These are phyloP conservation scores for Penicillium occitanis DNA, from an alignment of 2,329 filamentous ascomycete genomes.

Conservation along the genomic window DNA sequence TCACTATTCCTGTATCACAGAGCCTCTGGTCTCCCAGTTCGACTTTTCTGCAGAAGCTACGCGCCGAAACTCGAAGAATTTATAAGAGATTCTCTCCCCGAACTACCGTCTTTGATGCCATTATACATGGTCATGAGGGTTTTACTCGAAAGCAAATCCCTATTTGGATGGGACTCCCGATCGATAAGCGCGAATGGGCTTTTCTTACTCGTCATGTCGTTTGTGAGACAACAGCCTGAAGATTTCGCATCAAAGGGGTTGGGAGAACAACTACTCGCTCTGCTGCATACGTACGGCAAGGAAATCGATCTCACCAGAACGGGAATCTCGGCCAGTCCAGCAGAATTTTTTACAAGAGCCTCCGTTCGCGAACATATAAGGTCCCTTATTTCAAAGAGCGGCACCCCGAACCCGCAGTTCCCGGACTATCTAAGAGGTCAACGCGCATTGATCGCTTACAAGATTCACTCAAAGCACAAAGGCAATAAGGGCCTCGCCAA, in stretches of 20 bases:
- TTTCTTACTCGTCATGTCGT: slow-evolving; percentile 58
- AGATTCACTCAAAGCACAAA: slow-evolving; percentile 34
- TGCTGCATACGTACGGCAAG: slow-evolving; percentile 52
- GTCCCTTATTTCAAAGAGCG: slow-evolving; percentile 3
- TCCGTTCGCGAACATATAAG: slow-evolving; percentile 23
- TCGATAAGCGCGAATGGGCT: slow-evolving; percentile 57
- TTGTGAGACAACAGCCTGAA: slow-evolving; percentile 47
- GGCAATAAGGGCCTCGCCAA: slow-evolving; percentile 31
- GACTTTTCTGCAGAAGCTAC: slow-evolving; percentile 52
- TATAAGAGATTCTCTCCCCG: slow-evolving; percentile 48
- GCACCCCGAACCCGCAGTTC: slow-evolving; percentile 6
- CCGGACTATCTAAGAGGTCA: slow-evolving; percentile 40
- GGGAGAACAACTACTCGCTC: slow-evolving; percentile 47
- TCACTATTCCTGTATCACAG: slow-evolving; percentile 44
- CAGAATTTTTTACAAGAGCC: slow-evolving; percentile 40
- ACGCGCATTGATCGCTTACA: slow-evolving; percentile 38
- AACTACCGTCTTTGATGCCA: slow-evolving; percentile 51
- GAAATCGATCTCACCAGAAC: slow-evolving; percentile 46
- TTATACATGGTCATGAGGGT: slow-evolving; percentile 54
- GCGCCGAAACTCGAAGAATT: slow-evolving; percentile 41
- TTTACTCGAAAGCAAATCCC: slow-evolving; percentile 50
- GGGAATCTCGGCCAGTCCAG: slow-evolving; percentile 54
- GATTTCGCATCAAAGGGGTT: slow-evolving; percentile 27
- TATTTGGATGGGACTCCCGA: slow-evolving; percentile 50
- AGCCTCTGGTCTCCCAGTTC: slow-evolving; percentile 51